These are phyloP conservation scores for Kwoniella dejecticola DNA, from an alignment of 768 basidiomycete species.

Conservation along the genomic window DNA sequence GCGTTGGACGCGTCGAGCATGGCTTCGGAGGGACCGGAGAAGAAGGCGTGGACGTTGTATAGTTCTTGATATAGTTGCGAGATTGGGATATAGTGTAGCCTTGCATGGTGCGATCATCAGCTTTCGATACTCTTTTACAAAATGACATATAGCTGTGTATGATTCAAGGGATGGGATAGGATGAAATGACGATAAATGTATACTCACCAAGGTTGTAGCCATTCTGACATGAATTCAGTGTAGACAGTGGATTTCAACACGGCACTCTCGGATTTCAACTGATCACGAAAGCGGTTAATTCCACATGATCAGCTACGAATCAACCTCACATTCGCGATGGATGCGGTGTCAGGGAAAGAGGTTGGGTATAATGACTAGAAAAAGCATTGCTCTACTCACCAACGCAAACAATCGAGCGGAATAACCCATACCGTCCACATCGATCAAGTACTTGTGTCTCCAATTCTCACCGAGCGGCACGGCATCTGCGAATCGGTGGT, in stretches of 20 bases:
- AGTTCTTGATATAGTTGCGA: constrained; percentile 84
- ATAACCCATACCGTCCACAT: constrained; percentile 94
- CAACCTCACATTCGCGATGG: too few species aligned
- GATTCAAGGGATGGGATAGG: too few species aligned
- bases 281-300: too few species aligned
- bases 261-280: constrained; percentile 71
- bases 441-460: constrained; percentile 89
- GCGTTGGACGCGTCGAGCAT: constrained; percentile 63
- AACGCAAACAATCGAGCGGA: constrained; percentile 74
- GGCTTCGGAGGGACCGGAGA: constrained; percentile 75
- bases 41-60: constrained; percentile 90
- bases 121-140: not conserved
- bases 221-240: constrained; percentile 83
- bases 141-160: too few species aligned
- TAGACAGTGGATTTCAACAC: constrained; percentile 90
- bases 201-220: constrained; percentile 85
- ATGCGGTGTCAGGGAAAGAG: too few species aligned
- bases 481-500: constrained; percentile 71
- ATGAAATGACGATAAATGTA: too few species aligned
- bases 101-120: not conserved
- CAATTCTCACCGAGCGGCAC: constrained; percentile 84
- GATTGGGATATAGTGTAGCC: constrained; percentile 91
- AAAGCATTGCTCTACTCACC: too few species aligned
- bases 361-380: too few species aligned
- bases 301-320: too few species aligned